Evolutionary conservation across 2,329 filamentous ascomycete species (phyloP), one percentile per base, ranked within the genome.

Genomic region (Metarhizium robertsii): DNA sequence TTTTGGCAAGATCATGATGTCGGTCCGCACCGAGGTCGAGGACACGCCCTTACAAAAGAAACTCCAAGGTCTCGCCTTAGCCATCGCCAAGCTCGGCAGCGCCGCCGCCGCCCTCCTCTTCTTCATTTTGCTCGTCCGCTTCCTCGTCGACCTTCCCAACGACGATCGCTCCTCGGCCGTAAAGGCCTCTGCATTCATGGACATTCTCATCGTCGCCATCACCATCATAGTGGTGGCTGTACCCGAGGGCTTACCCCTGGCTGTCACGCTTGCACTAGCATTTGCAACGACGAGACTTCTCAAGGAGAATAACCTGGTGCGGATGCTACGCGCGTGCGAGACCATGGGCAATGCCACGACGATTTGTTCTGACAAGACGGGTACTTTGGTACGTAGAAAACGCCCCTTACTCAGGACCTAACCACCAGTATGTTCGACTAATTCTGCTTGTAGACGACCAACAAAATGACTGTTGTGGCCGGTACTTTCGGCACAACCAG

Each of bases 111-210:
- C 88, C 14, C 70, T 92, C 7, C 76, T 92, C 20, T 92, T 94
- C 66, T 72, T 90, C 53, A 86, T 90, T 29, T 75, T 92, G 13
- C 83, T 92, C 63, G 88, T 92, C 73, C 85, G 88, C 64, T 92
- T 91, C 66, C 73, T 89, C 29, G 85, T 79, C 38, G 70, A 78
- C 16, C 76, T 92, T 7, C 78, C 79, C 5, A 64, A 72, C 40
- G 83, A 80, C 62, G 47, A 61, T 25, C 66, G 61, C 0, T 70
- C 73, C 0, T 72, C 83, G 1, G 74, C 81, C 0, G 71, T 79
- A 52, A 90, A 90, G 70, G 71, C 66, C 0, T 72, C 72, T 42
- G 68, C 78, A 16, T 86, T 87, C 62, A 73, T 87, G 63, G 74
- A 81, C 29, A 83, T 87, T 53, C 77, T 87, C 53, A 85, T 87